A percentile compares a stretch with the other conserved stretches of the same genome.
These are phyloP conservation scores for Xylaria flabelliformis DNA, from an alignment of 495 filamentous ascomycete genomes.

Conservation along the genomic window DNA sequence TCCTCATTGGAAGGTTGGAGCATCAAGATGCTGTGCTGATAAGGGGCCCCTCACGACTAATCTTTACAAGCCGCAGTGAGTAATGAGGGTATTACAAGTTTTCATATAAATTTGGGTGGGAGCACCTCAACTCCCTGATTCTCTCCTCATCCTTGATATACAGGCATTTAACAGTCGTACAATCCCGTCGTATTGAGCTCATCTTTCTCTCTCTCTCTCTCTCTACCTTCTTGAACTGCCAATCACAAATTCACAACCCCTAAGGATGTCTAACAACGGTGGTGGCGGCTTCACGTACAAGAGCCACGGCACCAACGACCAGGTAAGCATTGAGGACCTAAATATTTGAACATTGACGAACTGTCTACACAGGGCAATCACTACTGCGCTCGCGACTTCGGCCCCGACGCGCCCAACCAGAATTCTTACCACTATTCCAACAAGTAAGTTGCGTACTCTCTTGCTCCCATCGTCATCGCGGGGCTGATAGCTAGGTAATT, in stretches of 20 bases:
- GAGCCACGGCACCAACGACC: constrained; percentile 48
- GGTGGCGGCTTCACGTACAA: constrained; percentile 48
- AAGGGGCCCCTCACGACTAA: neutral
- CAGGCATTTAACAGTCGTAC: neutral
- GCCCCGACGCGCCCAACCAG: constrained; percentile 37
- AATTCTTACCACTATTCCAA: constrained; percentile 66
- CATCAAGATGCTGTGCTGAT: neutral
- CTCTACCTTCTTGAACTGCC: neutral
- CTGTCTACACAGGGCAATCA: constrained; percentile 59
- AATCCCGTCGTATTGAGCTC: neutral
- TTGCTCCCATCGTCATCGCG: too few species aligned
- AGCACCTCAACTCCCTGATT: neutral
- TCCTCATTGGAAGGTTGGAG: neutral
- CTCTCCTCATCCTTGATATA: neutral
- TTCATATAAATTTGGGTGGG: neutral
- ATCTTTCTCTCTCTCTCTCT: too few species aligned
- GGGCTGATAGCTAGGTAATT: too few species aligned
- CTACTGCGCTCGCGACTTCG: constrained; percentile 60
- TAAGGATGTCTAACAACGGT: constrained; percentile 28
- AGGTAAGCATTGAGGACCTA: constrained; percentile 1
- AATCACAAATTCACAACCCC: neutral
- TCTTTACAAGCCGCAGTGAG: too few species aligned
- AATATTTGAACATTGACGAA: too few species aligned
- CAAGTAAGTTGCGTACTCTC: constrained; percentile 37
- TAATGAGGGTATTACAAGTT: too few species aligned